A percentile compares a stretch with the other conserved stretches of the same genome.
Conservation (phyloP, 768 basidiomycete species). For the Serendipita sp. region DNA sequence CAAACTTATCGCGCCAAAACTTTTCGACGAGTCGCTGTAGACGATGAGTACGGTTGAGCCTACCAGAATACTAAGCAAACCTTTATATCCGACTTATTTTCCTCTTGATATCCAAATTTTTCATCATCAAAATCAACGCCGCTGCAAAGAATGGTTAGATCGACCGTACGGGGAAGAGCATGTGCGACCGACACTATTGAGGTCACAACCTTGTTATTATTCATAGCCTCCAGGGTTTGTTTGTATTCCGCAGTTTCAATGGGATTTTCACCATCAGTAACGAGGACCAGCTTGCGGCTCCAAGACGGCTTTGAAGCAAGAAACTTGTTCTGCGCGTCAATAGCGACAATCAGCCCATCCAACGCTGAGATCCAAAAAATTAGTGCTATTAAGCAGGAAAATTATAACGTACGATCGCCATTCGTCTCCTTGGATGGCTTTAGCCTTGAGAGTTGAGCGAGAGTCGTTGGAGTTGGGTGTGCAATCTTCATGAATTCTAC, state of each 20-base stretch:
- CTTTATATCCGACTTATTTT: slow-evolving; percentile 58
- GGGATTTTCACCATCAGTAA: slow-evolving; percentile 74
- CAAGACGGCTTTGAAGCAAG: slow-evolving; percentile 61
- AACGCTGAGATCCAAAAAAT: slow-evolving; percentile 32
- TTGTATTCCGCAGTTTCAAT: slow-evolving; percentile 69
- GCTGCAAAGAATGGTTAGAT: slow-evolving; percentile 24
- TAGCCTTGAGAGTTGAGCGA: slow-evolving; percentile 49
- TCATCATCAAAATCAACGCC: slow-evolving; percentile 81
- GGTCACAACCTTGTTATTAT: slow-evolving; percentile 37
- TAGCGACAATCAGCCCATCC: slow-evolving; percentile 73
- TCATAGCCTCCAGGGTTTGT: slow-evolving; percentile 47
- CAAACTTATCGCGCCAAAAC: slow-evolving; percentile 41
- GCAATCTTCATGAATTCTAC: slow-evolving; percentile 52
- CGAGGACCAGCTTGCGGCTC: slow-evolving; percentile 66
- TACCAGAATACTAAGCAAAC: slow-evolving; percentile 23
- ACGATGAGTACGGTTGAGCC: slow-evolving; percentile 3
- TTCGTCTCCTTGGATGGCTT: slow-evolving; percentile 31
- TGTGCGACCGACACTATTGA: slow-evolving; percentile 48
- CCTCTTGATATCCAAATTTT: slow-evolving; percentile 42
- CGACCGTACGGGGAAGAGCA: slow-evolving; percentile 13
- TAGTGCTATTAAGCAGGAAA: slow-evolving; percentile 17
- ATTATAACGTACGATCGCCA: slow-evolving; percentile 47
- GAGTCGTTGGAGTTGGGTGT: slow-evolving; percentile 47
- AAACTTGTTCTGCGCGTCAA: slow-evolving; percentile 60
- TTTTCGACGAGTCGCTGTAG: slow-evolving; percentile 57